Evolutionary conservation across 1,284 basidiomycete genomes (phyloP), one percentile per base, ranked within the genome.

Genomic region (Ceratobasidium sp.): DNA sequence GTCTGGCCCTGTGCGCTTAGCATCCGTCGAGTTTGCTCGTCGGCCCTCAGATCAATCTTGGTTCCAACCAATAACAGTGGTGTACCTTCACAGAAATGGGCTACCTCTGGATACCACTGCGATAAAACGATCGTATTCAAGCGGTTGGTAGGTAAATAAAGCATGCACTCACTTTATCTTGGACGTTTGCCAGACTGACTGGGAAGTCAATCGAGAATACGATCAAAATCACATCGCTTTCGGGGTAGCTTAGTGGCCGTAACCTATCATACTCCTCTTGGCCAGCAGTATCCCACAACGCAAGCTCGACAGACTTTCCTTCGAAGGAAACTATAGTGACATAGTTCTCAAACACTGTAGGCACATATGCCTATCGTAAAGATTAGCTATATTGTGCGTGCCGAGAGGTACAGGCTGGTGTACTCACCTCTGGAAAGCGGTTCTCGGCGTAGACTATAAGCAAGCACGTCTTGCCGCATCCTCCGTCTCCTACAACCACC

Each of bases 221-320:
- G 78, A 98, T 94, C 76, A 98, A 89, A 78, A 99, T 96, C 70
- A 98, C 95, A 81, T 98, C 91, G 84, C 92, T 95, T 81, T 98
- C 97, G 44, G 96, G 96, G 80, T 98, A 98, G 81, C 93, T 95
- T 74, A 99, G 85, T 30, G 96, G 96, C 76, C 96, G 87, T 76
- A 98, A 85, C 76, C 96, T 87, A 82, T 98, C 96, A 82, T 98
- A 98, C 84, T 98, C 96, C 83, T 98, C 96, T 82, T 98, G 96
- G 21, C 97, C 96, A 5, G 96, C 97, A 0, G 97, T 98, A 83
- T 98, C 96, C 96, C 96, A 99, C 41, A 99, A 86, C 4, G 96
- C 96, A 43, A 98, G 87, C 82, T 98, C 96, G 77, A 98, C 90
- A 57, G 90, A 86, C 83, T 97, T 98, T 72, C 92, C 90, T 50